phyloP scores from a whole-genome alignment of 129 eudicot species.

The Centaurea solstitialis region DNA sequence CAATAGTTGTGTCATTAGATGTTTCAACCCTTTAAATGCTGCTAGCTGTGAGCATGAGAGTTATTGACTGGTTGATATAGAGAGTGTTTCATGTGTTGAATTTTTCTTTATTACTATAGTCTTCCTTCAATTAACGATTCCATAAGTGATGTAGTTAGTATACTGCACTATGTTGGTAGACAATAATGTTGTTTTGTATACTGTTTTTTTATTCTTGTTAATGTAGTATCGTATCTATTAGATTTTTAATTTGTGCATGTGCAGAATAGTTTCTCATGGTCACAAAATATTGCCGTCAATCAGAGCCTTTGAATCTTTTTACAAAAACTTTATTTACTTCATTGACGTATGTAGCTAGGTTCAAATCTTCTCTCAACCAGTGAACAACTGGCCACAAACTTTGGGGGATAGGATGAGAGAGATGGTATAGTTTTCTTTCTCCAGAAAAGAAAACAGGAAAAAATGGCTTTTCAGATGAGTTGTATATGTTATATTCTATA shows the following conservation, averaged over 20 bases:
- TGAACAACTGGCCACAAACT: not conserved
- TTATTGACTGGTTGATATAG: not conserved
- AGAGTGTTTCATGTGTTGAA: not conserved
- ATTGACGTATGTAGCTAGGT: conserved; percentile 1
- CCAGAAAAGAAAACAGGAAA: not conserved
- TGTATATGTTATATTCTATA: not conserved
- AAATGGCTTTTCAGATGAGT: not conserved
- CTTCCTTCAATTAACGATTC: not conserved
- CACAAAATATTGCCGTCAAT: not conserved
- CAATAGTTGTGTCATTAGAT: not conserved
- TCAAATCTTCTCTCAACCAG: not conserved
- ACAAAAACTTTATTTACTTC: not conserved
- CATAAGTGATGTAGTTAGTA: not conserved
- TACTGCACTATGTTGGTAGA: not conserved
- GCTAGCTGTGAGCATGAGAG: not conserved
- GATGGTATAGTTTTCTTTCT: not conserved
- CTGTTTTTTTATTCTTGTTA: not conserved
- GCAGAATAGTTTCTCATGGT: conserved; percentile 6
- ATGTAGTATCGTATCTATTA: not conserved
- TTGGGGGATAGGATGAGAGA: not conserved
- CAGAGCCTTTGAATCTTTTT: conserved; percentile 4
- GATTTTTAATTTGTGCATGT: not conserved
- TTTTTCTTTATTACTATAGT: not conserved
- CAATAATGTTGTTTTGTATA: not conserved
- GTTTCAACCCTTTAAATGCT: not conserved